These are phyloP conservation scores for Exutisphaerella laricina DNA, from an alignment of 2,329 filamentous ascomycete species.

Conservation along the genomic window DNA sequence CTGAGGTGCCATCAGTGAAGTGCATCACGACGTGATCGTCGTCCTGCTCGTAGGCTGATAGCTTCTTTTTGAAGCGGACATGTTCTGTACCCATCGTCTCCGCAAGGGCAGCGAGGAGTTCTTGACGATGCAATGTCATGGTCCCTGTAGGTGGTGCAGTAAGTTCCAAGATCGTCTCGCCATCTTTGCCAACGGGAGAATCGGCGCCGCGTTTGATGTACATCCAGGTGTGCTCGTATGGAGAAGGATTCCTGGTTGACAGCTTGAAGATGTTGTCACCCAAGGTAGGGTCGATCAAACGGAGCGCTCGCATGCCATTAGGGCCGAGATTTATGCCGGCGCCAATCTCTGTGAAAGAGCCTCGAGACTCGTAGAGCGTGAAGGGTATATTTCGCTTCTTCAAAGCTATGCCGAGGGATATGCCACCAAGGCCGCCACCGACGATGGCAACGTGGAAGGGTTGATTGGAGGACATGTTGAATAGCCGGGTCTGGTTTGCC, in stretches of 20 bases:
- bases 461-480: neutral
- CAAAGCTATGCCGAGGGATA: slow-evolving; percentile 51
- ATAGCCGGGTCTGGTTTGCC: neutral
- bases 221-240: slow-evolving; percentile 38
- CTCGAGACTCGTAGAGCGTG: slow-evolving; percentile 37
- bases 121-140: slow-evolving; percentile 35
- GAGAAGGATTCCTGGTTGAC: slow-evolving; percentile 36
- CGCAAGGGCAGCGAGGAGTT: slow-evolving; percentile 42
- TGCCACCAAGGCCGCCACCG: slow-evolving; percentile 55
- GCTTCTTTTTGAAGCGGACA: slow-evolving; percentile 19
- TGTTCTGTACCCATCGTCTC: slow-evolving; percentile 29
- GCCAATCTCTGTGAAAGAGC: slow-evolving; percentile 53
- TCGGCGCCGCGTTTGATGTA: slow-evolving; percentile 35
- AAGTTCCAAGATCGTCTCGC: slow-evolving; percentile 28
- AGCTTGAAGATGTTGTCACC: slow-evolving; percentile 32
- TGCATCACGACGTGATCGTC: slow-evolving; percentile 28
- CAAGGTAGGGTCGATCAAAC: slow-evolving; percentile 59
- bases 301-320: slow-evolving; percentile 83
- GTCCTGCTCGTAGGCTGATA: slow-evolving; percentile 9
- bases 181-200: slow-evolving; percentile 18
- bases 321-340: slow-evolving; percentile 54
- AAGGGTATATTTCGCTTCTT: slow-evolving; percentile 29
- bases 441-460: slow-evolving; percentile 44
- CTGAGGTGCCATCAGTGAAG: slow-evolving; percentile 44
- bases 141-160: slow-evolving; percentile 25